phyloP scores from a whole-genome alignment of 2,329 filamentous ascomycete species.

The Fusarium sp. region DNA sequence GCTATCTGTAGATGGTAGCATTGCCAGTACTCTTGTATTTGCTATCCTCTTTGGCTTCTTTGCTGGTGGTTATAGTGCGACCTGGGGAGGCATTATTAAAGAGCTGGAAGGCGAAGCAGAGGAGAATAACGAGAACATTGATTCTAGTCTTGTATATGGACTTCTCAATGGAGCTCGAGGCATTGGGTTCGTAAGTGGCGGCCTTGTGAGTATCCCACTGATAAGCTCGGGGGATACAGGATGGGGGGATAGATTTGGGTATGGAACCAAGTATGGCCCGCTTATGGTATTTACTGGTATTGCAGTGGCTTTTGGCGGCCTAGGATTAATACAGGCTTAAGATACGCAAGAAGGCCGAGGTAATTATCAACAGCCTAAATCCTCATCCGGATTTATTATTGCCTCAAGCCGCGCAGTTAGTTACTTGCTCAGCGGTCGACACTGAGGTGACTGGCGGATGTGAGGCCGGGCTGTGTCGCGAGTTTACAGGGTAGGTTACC shows the following conservation, averaged over 20 bases:
- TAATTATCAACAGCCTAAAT: no score
- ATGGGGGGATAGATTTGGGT: not conserved
- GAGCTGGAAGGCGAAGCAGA: not conserved
- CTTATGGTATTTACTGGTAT: not conserved
- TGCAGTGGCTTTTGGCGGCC: not conserved
- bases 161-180: conserved; percentile 5
- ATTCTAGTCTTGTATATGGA: not conserved
- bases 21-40: not conserved
- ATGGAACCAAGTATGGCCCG: conserved; percentile 2
- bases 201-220: not conserved
- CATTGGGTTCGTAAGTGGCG: not conserved
- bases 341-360: no score
- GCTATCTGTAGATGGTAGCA: not conserved
- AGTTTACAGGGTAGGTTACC: no score
- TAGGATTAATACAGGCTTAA: not conserved
- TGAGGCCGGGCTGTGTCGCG: no score
- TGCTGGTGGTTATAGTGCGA: not conserved
- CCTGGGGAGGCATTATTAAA: not conserved
- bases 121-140: not conserved
- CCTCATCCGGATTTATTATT: no score
- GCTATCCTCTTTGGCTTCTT: conserved; percentile 4
- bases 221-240: not conserved
- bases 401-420: no score
- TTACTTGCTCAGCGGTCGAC: no score
- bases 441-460: no score